Percentiles rank a stretch among this genome's conserved stretches.
phyloP scores from a whole-genome alignment of 2,329 filamentous ascomycete species.

The Alternaria novae-zelandiae region DNA sequence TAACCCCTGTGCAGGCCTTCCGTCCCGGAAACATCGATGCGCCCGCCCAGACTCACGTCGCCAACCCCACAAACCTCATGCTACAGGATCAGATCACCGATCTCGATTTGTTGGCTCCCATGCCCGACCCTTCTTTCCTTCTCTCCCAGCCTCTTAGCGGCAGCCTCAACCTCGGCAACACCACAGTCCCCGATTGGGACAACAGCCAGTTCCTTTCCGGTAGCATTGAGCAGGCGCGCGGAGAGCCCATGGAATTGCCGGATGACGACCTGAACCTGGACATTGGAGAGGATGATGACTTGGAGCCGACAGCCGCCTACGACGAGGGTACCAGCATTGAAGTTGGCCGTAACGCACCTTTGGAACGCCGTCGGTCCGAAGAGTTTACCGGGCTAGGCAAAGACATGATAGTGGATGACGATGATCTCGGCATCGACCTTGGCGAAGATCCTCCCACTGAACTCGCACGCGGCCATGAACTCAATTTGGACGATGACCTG shows the following conservation, averaged over 20 bases:
- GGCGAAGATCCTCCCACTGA: slow-evolving; percentile 42
- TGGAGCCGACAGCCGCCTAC: slow-evolving; percentile 17
- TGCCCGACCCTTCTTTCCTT: slow-evolving; percentile 86
- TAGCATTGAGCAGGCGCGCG: slow-evolving; percentile 61
- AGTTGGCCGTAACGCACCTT: slow-evolving; percentile 84
- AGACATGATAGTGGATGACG: slow-evolving; percentile 58
- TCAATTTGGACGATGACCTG: slow-evolving; percentile 40
- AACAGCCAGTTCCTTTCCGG: slow-evolving; percentile 82
- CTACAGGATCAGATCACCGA: slow-evolving; percentile 93
- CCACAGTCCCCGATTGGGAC: slow-evolving; percentile 60
- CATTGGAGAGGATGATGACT: slow-evolving; percentile 61
- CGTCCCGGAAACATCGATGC: slow-evolving; percentile 96
- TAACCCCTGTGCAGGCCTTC: slow-evolving; percentile 68
- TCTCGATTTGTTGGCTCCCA: slow-evolving; percentile 77
- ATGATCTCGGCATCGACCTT: slow-evolving; percentile 56
- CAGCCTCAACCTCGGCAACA: slow-evolving; percentile 46
- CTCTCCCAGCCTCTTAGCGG: slow-evolving; percentile 71
- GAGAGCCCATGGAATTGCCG: slow-evolving; percentile 52
- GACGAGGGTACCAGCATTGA: slow-evolving; percentile 71
- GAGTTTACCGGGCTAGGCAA: slow-evolving; percentile 59
- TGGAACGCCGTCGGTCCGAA: slow-evolving; percentile 52
- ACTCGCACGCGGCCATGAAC: slow-evolving; percentile 27
- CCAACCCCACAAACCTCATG: slow-evolving; percentile 84
- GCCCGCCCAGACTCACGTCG: slow-evolving; percentile 75
- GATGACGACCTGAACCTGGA: slow-evolving; percentile 66